A percentile compares a stretch with the other conserved stretches of the same genome.
These are phyloP conservation scores for Dispira simplex DNA, from an alignment of 192 early-diverging fungal species.

Conservation along the genomic window DNA sequence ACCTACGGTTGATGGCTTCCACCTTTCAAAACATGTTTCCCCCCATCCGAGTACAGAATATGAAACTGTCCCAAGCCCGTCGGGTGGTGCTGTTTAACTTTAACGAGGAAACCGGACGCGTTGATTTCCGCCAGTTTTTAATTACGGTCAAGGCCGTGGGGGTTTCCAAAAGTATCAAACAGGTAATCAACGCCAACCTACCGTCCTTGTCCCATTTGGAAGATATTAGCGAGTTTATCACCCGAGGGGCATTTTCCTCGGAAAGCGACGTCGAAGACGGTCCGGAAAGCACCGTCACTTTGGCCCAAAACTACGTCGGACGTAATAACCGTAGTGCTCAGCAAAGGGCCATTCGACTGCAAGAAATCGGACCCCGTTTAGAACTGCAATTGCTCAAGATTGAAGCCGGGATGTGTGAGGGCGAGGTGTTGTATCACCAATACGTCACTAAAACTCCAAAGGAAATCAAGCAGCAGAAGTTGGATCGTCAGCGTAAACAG, in stretches of 20 bases:
- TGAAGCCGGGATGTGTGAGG: slow-evolving; percentile 72
- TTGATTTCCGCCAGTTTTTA: slow-evolving; percentile 91
- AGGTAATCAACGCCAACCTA: slow-evolving; percentile 49
- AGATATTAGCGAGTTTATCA: slow-evolving; percentile 88
- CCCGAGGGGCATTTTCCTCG: slow-evolving; percentile 65
- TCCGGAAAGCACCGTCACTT: slow-evolving; percentile 66
- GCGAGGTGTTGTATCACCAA: slow-evolving; percentile 85
- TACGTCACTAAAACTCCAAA: slow-evolving; percentile 53
- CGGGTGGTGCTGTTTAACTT: slow-evolving; percentile 88
- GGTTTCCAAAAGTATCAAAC: slow-evolving; percentile 80
- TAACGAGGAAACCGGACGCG: slow-evolving; percentile 59
- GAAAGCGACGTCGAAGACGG: slow-evolving; percentile 91
- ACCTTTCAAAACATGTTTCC: slow-evolving; percentile 98
- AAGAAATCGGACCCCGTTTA: slow-evolving; percentile 87
- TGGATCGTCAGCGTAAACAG: slow-evolving; percentile 37
- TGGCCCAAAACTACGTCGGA: slow-evolving; percentile 70
- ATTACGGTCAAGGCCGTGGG: slow-evolving; percentile 80
- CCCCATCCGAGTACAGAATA: slow-evolving; percentile 86
- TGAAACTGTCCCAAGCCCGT: slow-evolving; percentile 77
- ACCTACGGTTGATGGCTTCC: slow-evolving; percentile 82
- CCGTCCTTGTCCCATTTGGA: slow-evolving; percentile 64
- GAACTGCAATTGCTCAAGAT: slow-evolving; percentile 77
- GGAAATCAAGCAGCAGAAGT: slow-evolving; percentile 51
- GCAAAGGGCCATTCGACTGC: slow-evolving; percentile 70
- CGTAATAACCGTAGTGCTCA: slow-evolving; percentile 33